Evolutionary conservation across 805 yeast species (phyloP), one percentile per base, ranked within the genome.

Genomic region (Blastobotrys mokoenaii): DNA sequence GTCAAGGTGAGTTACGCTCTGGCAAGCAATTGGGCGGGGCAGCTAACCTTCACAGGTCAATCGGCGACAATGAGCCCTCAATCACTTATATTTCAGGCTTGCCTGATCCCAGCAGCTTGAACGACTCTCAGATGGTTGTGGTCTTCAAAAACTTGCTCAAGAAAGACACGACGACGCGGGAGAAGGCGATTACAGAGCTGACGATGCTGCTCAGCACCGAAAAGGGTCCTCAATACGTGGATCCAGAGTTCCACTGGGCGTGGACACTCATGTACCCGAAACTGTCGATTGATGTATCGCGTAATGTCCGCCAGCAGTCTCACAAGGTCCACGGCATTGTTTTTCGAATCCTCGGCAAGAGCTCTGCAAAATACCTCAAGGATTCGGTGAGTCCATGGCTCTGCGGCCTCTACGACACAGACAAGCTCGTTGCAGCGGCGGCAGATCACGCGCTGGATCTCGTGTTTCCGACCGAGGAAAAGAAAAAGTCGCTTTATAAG

Each of bases 131-230:
- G 9, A 61, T 83, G 46, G 73, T 74, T 37, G 67, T 88, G 9
- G 68, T 80, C n/a, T 82, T 88, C 68, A 88, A 84, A 59, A 77
- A 84, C 8, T 62, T 89, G 41, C 60, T 82, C 60, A 89, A 88
- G 62, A 77, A 83, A 57, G 95, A 88, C 56, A 74, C 81, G 5
- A 80, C 78, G n/a, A 90, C 97, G 0, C 84, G 80, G 57, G 95
- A 86, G 54, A 84, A 82, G 58, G 87, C 93, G 1, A 66, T 87
- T 20, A 59, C 52, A 4, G 94, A 84, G 36, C 58, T 82, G 27
- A 54, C 69, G 2, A 55, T 61, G 2, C 56, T 64, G 27, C 50
- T 75, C 2, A 18, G 17, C 18, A 59, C 56, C 40, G 3, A 55
- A 11, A 47, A 59, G 29, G 48, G 51, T 1, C 54, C 61, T 1